Base-by-base conservation (phyloP, 2,329 filamentous ascomycete genomes). In the Diplocarpon mali region DNA sequence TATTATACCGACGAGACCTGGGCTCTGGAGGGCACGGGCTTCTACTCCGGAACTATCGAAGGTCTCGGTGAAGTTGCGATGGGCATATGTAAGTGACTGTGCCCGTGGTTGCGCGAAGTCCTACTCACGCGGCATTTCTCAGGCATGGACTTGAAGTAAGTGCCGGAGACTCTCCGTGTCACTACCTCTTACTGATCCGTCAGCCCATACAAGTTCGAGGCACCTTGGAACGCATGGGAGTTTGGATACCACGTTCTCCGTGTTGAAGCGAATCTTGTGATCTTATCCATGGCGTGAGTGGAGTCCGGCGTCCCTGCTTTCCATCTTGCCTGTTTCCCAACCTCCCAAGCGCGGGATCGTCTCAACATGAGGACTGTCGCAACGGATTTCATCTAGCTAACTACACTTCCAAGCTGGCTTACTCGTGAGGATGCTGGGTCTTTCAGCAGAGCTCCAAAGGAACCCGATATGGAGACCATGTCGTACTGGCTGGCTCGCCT, bases 401-500 rank as follows among this genome's bases (percentile, higher is more conserved):
- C 32, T n/a, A 17, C 3, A n/a, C 3, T 35, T 5, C 24, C 6
- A 36, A 35, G 41, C 0, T 90, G 84, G 85, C 67, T 85, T 28
- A 86, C 83, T 1, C 67, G 61, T 44, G 76, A 69, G 49, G 71
- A 68, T 55, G 69, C 62, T 1, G 67, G 56, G 14, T 46, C 47
- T 7, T 78, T 67, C 58, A 76, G 57, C 47, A 68, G 53, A 24
- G 66, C 51, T 51, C 75, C 74, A 0, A 59, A 70, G 1, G 73
- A 78, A 40, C 82, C 83, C 0, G 84, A 89, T 52, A 71, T 84
- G 64, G 76, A 85, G 17, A 87, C 83, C 0, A 59, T 90, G 8
- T 73, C 75, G 0, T 90, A 90, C 55, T 90, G 85, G 85, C 67
- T 86, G 0, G 72, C 76, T 14, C 72, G 85, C 0, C 68, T 90